These are phyloP conservation scores for Lepidium aucheri DNA, from an alignment of 345 rosid genomes.

Conservation along the genomic window DNA sequence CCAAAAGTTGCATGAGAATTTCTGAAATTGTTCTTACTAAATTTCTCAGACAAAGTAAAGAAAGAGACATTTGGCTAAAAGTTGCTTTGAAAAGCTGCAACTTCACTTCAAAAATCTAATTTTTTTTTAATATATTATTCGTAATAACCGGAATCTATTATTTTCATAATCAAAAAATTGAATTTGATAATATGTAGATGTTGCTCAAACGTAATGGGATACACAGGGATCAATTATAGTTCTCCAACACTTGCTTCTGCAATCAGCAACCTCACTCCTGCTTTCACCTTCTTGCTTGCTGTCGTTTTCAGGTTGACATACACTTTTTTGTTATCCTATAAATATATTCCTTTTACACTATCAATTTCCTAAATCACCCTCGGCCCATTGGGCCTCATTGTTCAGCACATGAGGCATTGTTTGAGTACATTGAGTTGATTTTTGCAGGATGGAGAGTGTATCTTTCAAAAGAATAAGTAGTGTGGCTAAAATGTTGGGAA, in stretches of 20 bases:
- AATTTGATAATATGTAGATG: slow-evolving; percentile 36
- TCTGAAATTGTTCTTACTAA: not conserved
- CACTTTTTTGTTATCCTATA: not conserved
- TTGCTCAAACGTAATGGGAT: slow-evolving; percentile 76
- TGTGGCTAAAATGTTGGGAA: slow-evolving; percentile 74
- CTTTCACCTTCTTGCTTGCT: slow-evolving; percentile 87
- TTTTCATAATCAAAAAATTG: not conserved
- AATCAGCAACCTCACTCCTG: slow-evolving; percentile 92
- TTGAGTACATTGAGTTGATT: not conserved
- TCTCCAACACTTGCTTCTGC: slow-evolving; percentile 95
- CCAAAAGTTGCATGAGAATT: not conserved
- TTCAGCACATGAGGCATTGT: not conserved
- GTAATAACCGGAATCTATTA: not conserved
- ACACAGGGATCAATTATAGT: slow-evolving; percentile 70
- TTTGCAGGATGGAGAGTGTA: slow-evolving; percentile 67
- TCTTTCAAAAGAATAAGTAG: slow-evolving; percentile 47
- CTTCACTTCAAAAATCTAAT: not conserved
- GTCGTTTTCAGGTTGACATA: slow-evolving; percentile 54
- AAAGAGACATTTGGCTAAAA: slow-evolving; percentile 12
- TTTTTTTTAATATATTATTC: not conserved
- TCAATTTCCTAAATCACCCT: slow-evolving; percentile 10
- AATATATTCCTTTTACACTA: slow-evolving; percentile 2
- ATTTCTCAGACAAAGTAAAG: not conserved
- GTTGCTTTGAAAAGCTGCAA: slow-evolving; percentile 24
- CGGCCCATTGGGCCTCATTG: slow-evolving; percentile 3